Base-by-base conservation (phyloP, 2,329 filamentous ascomycete genomes). In the Claviceps quebecensis region DNA sequence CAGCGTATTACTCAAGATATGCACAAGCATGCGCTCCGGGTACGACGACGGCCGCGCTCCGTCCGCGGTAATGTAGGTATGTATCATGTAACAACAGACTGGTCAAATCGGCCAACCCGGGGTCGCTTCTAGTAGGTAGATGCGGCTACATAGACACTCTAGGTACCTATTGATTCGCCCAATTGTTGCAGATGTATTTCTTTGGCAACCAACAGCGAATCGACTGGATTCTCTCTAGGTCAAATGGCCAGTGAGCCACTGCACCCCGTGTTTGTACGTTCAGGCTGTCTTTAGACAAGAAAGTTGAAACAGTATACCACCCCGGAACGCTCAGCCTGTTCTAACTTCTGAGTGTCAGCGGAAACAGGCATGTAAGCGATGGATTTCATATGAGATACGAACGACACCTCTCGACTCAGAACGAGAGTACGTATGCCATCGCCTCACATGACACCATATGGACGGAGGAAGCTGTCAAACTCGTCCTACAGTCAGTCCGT, bases 401-500 rank as follows among this genome's bases (percentile, higher is more conserved):
- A 17, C 17, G 5, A 37, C 17, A 36, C 8, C 26, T 45, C 8
- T 14, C n/a, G 17, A 37, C n/a, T 4, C 29, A 34, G 45, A 37
- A 34, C 22, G 45, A 22, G 46, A 47, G n/a, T 22, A 19, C 29
- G 45, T 17, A 17, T 37, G 45, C 17, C 45, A 22, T 47, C 5
- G n/a, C 45, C 26, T 47, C n/a, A 19, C 44, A 34, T 26, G 34
- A 34, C 22, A 13, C 29, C 23, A 36, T 23, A 49, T 45, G 37
- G 29, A 39, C 9, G 37, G 45, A 47, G 37, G 22, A 51, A 47
- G 23, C 23, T 29, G 44, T 37, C 16, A 23, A 51, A 36, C 9
- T 43, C 36, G 34, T 41, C 29, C 43, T 46, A 29, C n/a, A 34
- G 4, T 41, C 46, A 53, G 52, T 40, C 54, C 54, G 29, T 46